Percentiles rank a stretch among this genome's conserved stretches.
Evolutionary conservation across 805 yeast genomes (phyloP).

Genomic region (Hemisphaericaspora nanyangensis): DNA sequence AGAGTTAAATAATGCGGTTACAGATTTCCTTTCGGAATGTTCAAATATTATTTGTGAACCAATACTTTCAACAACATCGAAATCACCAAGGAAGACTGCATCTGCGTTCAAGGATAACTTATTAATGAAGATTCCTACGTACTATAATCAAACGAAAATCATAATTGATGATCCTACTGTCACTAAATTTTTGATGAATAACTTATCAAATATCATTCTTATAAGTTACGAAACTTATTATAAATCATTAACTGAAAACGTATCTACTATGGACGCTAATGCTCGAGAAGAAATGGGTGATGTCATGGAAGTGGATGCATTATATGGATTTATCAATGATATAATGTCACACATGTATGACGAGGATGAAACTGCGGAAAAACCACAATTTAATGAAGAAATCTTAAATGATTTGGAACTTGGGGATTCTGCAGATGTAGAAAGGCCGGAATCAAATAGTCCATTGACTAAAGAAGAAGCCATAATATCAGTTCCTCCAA

Average conservation of each 20-base stretch:
- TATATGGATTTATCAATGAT: constrained; percentile 47
- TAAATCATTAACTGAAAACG: constrained; percentile 21
- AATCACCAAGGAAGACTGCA: constrained; percentile 15
- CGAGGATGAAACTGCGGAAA: constrained; percentile 10
- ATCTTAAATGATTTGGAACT: constrained; percentile 19
- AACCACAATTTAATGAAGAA: constrained; percentile 21
- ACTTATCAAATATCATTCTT: constrained; percentile 46
- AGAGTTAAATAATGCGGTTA: constrained; percentile 68
- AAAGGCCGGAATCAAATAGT: background rate
- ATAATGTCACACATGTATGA: constrained; percentile 21
- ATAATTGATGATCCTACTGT: constrained; percentile 55
- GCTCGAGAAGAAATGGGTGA: constrained; percentile 24
- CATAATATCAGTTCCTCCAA: background rate
- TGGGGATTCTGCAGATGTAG: background rate
- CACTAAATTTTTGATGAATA: constrained; percentile 25
- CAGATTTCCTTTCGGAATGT: constrained; percentile 57
- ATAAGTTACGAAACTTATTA: constrained; percentile 56
- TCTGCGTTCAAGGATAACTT: constrained; percentile 46
- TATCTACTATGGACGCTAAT: constrained; percentile 19
- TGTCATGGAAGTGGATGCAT: constrained; percentile 61
- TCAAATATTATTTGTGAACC: constrained; percentile 46
- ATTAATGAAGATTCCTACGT: constrained; percentile 51
- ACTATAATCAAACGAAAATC: constrained; percentile 47
- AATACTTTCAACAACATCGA: constrained; percentile 16
- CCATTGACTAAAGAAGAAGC: background rate